Percentiles rank a stretch among this genome's conserved stretches.
Conservation (phyloP, 1,284 basidiomycete species). For the Xerocomus nothofagi region DNA sequence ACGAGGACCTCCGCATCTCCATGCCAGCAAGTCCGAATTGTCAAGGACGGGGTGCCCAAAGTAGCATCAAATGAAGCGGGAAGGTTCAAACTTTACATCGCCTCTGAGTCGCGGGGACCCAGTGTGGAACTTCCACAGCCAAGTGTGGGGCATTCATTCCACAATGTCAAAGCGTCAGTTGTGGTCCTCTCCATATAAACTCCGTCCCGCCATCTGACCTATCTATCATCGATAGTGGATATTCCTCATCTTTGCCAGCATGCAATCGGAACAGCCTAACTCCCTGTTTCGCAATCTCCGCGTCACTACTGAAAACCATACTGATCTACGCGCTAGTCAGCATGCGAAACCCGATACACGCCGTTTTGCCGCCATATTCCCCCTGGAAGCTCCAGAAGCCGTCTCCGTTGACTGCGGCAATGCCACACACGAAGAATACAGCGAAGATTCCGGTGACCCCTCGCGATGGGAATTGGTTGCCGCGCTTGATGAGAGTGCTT, state of each 20-base stretch:
- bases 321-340: conserved; percentile 2
- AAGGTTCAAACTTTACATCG: conserved; percentile 8
- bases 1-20: background rate
- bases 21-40: background rate
- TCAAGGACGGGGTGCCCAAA: background rate
- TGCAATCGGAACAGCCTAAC: conserved; percentile 15
- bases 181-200: conserved; percentile 22
- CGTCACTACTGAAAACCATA: background rate
- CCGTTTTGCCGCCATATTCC: conserved; percentile 29
- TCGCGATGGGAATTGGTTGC: conserved; percentile 17
- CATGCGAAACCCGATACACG: conserved; percentile 23
- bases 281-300: conserved; percentile 7
- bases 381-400: conserved; percentile 7
- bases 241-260: conserved; percentile 1
- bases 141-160: conserved; percentile 23
- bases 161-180: conserved; percentile 29
- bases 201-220: background rate
- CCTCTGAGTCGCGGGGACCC: conserved; percentile 13
- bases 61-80: background rate
- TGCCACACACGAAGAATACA: conserved; percentile 12
- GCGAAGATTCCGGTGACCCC: conserved; percentile 5
- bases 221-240: conserved; percentile 7
- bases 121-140: conserved; percentile 23
- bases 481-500: conserved; percentile 1
- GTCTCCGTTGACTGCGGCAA: conserved; percentile 6